Percentiles rank a stretch among this genome's conserved stretches.
Evolutionary conservation across 768 basidiomycete species (phyloP).

Genomic region (Lentinula boryana): DNA sequence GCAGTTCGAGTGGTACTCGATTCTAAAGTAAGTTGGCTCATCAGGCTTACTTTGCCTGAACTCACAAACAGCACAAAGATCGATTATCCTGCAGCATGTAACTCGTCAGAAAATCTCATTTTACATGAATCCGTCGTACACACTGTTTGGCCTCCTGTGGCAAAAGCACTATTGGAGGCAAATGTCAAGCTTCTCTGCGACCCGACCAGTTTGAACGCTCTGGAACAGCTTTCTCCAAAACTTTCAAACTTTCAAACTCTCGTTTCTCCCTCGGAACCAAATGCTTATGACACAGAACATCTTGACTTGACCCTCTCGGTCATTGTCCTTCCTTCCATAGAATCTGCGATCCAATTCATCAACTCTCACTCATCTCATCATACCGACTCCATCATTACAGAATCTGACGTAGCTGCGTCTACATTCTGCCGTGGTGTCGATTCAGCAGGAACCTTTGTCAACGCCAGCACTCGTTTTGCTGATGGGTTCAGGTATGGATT

Average conservation of each 20-base stretch:
- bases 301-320: conserved; percentile 83
- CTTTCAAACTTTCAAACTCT: conserved; percentile 37
- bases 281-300: conserved; percentile 83
- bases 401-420: conserved; percentile 56
- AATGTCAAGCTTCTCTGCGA: conserved; percentile 83
- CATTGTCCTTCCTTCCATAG: conserved; percentile 62
- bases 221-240: conserved; percentile 32
- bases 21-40: conserved; percentile 62
- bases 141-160: conserved; percentile 80
- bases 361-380: conserved; percentile 93
- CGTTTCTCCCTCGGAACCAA: conserved; percentile 46
- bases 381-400: conserved; percentile 90
- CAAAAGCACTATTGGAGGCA: conserved; percentile 58
- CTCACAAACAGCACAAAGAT: conserved; percentile 38
- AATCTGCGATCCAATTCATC: conserved; percentile 79
- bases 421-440: conserved; percentile 86
- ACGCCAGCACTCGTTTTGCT: conserved; percentile 93
- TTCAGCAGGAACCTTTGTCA: conserved; percentile 88
- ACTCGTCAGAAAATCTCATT: conserved; percentile 84
- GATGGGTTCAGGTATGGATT: conserved; percentile 97
- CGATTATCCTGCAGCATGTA: conserved; percentile 95
- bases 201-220: conserved; percentile 47
- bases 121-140: conserved; percentile 69
- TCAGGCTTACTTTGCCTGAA: background rate
- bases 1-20: conserved; percentile 81